These are phyloP conservation scores for Apodospora peruviana DNA, from an alignment of 495 filamentous ascomycete genomes.

Conservation along the genomic window DNA sequence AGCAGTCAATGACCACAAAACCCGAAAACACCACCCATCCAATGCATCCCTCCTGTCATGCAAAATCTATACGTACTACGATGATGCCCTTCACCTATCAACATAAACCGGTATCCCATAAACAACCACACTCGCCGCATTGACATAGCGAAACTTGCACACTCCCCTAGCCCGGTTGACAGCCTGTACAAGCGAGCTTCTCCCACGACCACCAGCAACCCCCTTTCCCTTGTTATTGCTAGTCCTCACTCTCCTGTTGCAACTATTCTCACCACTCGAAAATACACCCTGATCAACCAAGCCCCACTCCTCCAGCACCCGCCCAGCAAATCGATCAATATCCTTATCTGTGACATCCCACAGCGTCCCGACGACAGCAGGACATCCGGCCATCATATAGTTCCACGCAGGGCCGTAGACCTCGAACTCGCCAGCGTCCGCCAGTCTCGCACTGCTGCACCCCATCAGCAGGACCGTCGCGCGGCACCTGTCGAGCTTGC, in stretches of 20 bases:
- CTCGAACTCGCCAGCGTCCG: conserved; percentile 81
- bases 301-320: conserved; percentile 80
- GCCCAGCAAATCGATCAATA: conserved; percentile 81
- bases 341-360: conserved; percentile 99
- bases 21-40: too few species aligned
- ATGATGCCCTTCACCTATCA: conserved; percentile 11
- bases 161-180: conserved; percentile 64
- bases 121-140: conserved; percentile 85
- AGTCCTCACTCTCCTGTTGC: conserved; percentile 18
- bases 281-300: conserved; percentile 45
- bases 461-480: conserved; percentile 84
- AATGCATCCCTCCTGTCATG: too few species aligned
- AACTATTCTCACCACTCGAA: conserved; percentile 11
- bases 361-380: conserved; percentile 79
- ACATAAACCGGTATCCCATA: conserved; percentile 94
- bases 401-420: conserved; percentile 83
- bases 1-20: too few species aligned
- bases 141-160: conserved; percentile 84
- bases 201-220: background rate
- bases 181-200: conserved; percentile 63
- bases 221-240: conserved; percentile 19
- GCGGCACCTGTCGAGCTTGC: conserved; percentile 62
- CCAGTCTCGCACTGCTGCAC: conserved; percentile 72
- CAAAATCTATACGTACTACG: too few species aligned
- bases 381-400: conserved; percentile 79